A percentile compares a stretch with the other conserved stretches of the same genome.
These are phyloP conservation scores for Bonnemaisonia californica DNA, from an alignment of 31 red algal genomes.

Conservation along the genomic window DNA sequence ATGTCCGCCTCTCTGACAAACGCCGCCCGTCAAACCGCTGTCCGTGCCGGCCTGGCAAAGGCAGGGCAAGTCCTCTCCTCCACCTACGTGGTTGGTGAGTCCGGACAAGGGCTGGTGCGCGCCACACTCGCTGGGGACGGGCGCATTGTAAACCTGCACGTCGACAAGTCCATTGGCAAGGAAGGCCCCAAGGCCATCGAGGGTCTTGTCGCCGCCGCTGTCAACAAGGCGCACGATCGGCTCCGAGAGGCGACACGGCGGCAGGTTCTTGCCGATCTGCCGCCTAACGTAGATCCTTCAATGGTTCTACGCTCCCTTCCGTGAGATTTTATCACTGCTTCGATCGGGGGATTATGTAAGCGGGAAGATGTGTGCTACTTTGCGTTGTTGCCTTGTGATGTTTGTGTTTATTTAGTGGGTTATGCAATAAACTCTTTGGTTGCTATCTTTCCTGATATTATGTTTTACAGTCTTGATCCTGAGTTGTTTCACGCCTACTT, in stretches of 20 bases:
- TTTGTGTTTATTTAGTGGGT: too few relatives aligned
- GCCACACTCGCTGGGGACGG: constrained; percentile 70
- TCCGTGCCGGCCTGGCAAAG: constrained; percentile 43
- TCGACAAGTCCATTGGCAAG: constrained; percentile 58
- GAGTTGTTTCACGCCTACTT: too few relatives aligned
- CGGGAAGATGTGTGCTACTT: too few relatives aligned
- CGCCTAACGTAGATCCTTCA: constrained; percentile 68
- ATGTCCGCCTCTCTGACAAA: background rate
- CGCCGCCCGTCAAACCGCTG: constrained; percentile 7
- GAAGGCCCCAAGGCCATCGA: constrained; percentile 66
- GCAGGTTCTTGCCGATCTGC: constrained; percentile 47
- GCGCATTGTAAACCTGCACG: constrained; percentile 64
- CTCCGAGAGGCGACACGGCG: constrained; percentile 69
- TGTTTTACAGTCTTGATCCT: too few relatives aligned
- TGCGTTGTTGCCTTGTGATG: too few relatives aligned
- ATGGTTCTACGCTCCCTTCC: constrained; percentile 74
- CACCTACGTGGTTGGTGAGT: constrained; percentile 51
- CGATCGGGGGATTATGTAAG: too few relatives aligned
- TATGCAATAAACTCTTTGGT: too few relatives aligned
- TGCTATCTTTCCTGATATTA: too few relatives aligned
- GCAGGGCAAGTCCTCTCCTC: constrained; percentile 69
- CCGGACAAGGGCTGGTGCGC: constrained; percentile 61
- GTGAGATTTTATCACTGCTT: constrained; percentile 2
- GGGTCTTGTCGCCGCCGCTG: constrained; percentile 50
- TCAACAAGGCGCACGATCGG: constrained; percentile 68